Evolutionary conservation across 2,329 filamentous ascomycete genomes (phyloP), one percentile per base, ranked within the genome.

Genomic region (Colletotrichum salicis): DNA sequence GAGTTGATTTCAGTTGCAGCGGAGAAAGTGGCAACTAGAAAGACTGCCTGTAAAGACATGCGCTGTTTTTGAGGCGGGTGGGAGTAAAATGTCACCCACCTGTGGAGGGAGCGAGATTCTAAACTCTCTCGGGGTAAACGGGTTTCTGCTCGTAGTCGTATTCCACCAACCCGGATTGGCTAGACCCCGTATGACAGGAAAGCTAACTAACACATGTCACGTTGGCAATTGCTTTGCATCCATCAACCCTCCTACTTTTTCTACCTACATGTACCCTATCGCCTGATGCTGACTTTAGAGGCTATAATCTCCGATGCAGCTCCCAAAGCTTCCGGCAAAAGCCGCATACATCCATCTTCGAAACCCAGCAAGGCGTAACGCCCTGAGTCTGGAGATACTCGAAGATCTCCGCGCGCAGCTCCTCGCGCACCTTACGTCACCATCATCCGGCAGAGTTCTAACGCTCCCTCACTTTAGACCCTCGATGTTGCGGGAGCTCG

Each of bases 381-480:
- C 77, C 19, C 74, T 79, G 37, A 76, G 76, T 33, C 64, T 77
- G 12, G 48, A 74, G 3, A 64, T 77, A 22, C 74, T 80, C 5
- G 61, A 66, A 5, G 69, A 74, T 62, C 75, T 80, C 35, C 77
- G 74, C 58, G 33, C 71, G 31, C 78, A 80, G 73, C 73, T 79
- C 35, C 51, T 67, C 24, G 3, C 35, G 15, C 73, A 75, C 65
- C 78, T 79, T 4, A 77, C 74, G 6, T 76, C 77, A 1, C 77
- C 74, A 4, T 31, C 12, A 10, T 74, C 76, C 2, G 74, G 73
- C 33, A 61, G 70, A 4, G 62, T 73, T 5, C 73, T 79, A 8
- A 72, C 78, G 33, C 77, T 82, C 13, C 80, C 79, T 0, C 67
- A 73, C 1, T 79, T 80, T 70, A 73, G 74, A 13, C 76, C 77